Evolutionary conservation across 2,329 filamentous ascomycete species (phyloP), one percentile per base, ranked within the genome.

Genomic region (Microcyclospora tardicrescens): DNA sequence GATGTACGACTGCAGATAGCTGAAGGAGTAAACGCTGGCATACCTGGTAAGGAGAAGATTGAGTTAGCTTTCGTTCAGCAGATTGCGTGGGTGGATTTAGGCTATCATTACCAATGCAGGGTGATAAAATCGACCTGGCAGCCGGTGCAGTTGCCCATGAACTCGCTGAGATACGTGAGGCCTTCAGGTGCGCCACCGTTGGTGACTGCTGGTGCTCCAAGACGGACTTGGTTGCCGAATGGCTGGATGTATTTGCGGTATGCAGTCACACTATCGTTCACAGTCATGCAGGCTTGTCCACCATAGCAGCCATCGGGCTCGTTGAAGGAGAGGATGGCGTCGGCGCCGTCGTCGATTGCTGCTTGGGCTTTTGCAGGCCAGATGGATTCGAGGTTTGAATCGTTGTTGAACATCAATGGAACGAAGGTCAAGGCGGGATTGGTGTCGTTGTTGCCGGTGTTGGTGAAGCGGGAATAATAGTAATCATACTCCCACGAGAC

Each of bases 291-390:
- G 46, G 73, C 63, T 59, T 32, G 30, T 5, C 12, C 12, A 6
- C 12, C 12, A 32, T n/a, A 15, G 19, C 19, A 24, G 19, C 19
- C 19, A 57, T 83, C 78, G 16, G 75, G 75, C 64, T 83, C 79
- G 66, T 83, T 83, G 70, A 81, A 81, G 58, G 68, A 67, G 50
- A 81, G 65, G 36, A 81, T 56, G 46, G 65, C 70, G 45, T 69
- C 61, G 37, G 48, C 49, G 29, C 39, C 34, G 27, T 48, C 34
- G 35, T 34, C 36, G 31, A 54, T 48, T 6, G 52, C 52, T 9
- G 43, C 28, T 32, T 49, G 43, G n/a, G 46, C 53, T 19, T 43
- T 43, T 9, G 37, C 16, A 10, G 41, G 30, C 53, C 53, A 56
- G n/a, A 41, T 29, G 30, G 19, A 14, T 14, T 41, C 40, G 12